Percentiles rank a stretch among this genome's conserved stretches.
phyloP scores from a whole-genome alignment of 2,329 filamentous ascomycete genomes.

The Cercospora sesami region DNA sequence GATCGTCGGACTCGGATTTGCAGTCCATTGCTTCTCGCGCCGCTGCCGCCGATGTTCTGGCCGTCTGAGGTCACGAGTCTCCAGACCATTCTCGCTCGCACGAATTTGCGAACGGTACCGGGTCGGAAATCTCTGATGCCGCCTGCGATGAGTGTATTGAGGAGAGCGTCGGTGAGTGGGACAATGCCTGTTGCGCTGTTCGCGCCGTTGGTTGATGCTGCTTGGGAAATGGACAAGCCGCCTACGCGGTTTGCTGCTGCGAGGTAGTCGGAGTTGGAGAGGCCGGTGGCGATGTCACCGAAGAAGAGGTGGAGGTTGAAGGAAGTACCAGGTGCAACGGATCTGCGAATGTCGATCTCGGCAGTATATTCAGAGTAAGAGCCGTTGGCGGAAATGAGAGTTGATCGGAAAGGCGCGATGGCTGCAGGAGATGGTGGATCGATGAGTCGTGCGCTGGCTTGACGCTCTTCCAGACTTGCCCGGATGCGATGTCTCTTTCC shows the following conservation, averaged over 20 bases:
- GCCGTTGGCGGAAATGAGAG: constrained; percentile 12
- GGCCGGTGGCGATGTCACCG: constrained; percentile 9
- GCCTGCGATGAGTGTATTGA: constrained; percentile 16
- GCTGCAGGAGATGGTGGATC: constrained; percentile 3
- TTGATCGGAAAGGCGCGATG: constrained; percentile 12
- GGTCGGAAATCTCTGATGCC: constrained; percentile 15
- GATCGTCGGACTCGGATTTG: constrained; percentile 3
- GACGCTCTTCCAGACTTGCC: neutral
- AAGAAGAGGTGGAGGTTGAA: constrained; percentile 21
- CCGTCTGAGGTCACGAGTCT: constrained; percentile 14
- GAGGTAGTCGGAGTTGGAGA: constrained; percentile 18
- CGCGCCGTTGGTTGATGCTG: neutral
- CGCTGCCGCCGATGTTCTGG: constrained; percentile 11
- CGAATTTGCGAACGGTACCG: constrained; percentile 9
- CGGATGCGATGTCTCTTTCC: constrained; percentile 1
- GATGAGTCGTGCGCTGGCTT: constrained; percentile 6
- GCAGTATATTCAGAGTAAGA: constrained; percentile 17
- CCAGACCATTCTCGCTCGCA: constrained; percentile 15
- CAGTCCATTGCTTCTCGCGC: constrained; percentile 8
- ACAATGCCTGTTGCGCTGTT: constrained; percentile 12
- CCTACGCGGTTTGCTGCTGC: constrained; percentile 18
- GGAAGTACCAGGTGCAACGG: constrained; percentile 15
- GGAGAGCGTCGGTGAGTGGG: constrained; percentile 15
- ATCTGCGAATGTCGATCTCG: constrained; percentile 4
- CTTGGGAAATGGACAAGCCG: constrained; percentile 16